Evolutionary conservation across 805 yeast genomes (phyloP), one percentile per base, ranked within the genome.

Genomic region (Priceomyces melissophilus): DNA sequence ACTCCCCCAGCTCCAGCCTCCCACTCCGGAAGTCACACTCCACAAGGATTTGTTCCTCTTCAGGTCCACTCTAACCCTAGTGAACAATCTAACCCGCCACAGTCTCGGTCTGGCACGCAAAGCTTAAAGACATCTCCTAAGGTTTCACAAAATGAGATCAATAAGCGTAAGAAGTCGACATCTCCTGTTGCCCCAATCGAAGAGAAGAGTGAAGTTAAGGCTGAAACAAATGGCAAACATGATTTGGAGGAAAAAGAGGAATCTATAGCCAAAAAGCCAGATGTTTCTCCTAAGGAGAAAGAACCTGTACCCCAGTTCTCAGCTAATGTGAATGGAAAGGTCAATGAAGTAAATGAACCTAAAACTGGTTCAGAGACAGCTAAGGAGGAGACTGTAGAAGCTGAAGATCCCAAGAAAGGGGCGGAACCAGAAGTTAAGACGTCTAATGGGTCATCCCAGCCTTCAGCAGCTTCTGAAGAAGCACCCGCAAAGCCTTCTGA

Each of bases 231-330:
- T 13, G 49, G 51, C 15, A 69, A 69, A 42, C 68, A 61, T 30
- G 71, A 66, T 25, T 59, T 69, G 42, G 74, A 69, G 3, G 71
- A 65, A 10, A 66, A 65, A 45, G 42, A 45, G n/a, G 71, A 67
- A 35, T 36, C 55, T 13, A 54, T 58, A 43, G 46, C 48, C n/a
- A 58, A 67, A 35, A 35, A 13, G 14, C 15, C 17, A 20, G 12
- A 11, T n/a, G 32, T 29, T 29, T 29, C 32, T 4, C 32, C 32
- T 9, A 29, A 29, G 32, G 32, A 20, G 8, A 20, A 20, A 8
- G 25, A 20, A 8, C 25, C 25, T 5, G 25, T 20, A 8, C 25
- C 8, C 8, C 25, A 20, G 8, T 20, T 20, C 25, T 20, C 25
- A 8, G 4, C 25, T 20, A 20, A 20, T 20, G 25, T 20, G 25